A percentile compares a stretch with the other conserved stretches of the same genome.
These are phyloP conservation scores for Rutstroemia sp. DNA, from an alignment of 2,329 filamentous ascomycete genomes.

Conservation along the genomic window DNA sequence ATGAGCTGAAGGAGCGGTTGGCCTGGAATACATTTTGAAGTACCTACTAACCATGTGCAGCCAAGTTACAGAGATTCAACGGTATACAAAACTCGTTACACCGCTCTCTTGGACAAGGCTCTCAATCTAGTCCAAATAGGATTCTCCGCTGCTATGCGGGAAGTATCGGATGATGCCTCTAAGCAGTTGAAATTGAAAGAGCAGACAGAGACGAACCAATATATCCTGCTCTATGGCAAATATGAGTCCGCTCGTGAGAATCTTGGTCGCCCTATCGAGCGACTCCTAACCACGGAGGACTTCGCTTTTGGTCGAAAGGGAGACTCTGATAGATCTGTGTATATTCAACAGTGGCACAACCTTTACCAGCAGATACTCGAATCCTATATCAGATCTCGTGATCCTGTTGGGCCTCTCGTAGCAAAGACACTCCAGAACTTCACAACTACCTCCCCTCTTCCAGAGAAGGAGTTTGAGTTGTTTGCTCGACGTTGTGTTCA, in stretches of 20 bases:
- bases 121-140: constrained; percentile 46
- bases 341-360: constrained; percentile 56
- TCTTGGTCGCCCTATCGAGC: constrained; percentile 54
- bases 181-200: constrained; percentile 53
- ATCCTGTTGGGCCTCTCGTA: constrained; percentile 48
- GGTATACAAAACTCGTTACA: constrained; percentile 80
- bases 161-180: constrained; percentile 54
- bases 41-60: constrained; percentile 34
- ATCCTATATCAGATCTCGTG: constrained; percentile 35
- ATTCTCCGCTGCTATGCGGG: constrained; percentile 32
- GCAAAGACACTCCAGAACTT: constrained; percentile 50
- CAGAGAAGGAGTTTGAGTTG: constrained; percentile 26
- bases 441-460: constrained; percentile 17
- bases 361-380: constrained; percentile 42
- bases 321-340: constrained; percentile 51
- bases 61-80: constrained; percentile 80
- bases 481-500: constrained; percentile 25
- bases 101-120: constrained; percentile 65
- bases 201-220: constrained; percentile 65
- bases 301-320: constrained; percentile 46
- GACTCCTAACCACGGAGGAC: constrained; percentile 34
- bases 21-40: constrained; percentile 12
- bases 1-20: neutral
- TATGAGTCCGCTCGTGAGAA: constrained; percentile 49
- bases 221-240: constrained; percentile 63